These are phyloP conservation scores for Magnaporthiopsis poae DNA, from an alignment of 2,329 filamentous ascomycete genomes.

Conservation along the genomic window DNA sequence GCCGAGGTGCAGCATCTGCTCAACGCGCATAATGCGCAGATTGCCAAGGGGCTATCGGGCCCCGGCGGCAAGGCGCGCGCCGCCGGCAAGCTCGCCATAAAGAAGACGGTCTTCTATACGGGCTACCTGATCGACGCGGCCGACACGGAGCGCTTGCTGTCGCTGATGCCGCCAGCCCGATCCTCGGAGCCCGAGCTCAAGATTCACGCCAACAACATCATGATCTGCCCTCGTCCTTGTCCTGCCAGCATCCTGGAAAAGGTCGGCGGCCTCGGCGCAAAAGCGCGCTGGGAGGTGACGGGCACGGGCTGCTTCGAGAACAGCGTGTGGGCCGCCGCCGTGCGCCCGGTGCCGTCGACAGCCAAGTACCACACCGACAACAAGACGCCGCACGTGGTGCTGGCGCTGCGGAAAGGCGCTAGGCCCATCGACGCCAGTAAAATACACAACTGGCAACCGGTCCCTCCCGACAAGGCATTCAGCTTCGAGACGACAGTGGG, in stretches of 20 bases:
- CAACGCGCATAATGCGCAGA: conserved; percentile 67
- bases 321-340: conserved; percentile 75
- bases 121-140: conserved; percentile 71
- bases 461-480: conserved; percentile 60
- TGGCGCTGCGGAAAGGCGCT: conserved; percentile 67
- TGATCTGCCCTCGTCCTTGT: conserved; percentile 74
- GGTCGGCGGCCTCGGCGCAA: conserved; percentile 77
- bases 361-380: conserved; percentile 69
- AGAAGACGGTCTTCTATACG: conserved; percentile 82
- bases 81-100: conserved; percentile 54
- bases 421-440: conserved; percentile 69
- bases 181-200: conserved; percentile 57
- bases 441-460: conserved; percentile 75
- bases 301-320: conserved; percentile 67
- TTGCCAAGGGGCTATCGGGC: conserved; percentile 23
- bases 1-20: conserved; percentile 82
- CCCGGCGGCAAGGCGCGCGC: conserved; percentile 17
- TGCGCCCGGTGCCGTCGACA: conserved; percentile 60
- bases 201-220: conserved; percentile 76
- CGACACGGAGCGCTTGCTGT: conserved; percentile 63
- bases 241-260: conserved; percentile 65
- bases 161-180: conserved; percentile 51
- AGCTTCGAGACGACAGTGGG: conserved; percentile 75
- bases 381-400: conserved; percentile 65
- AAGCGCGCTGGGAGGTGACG: conserved; percentile 73